A percentile compares a stretch with the other conserved stretches of the same genome.
Conservation (phyloP, 2,329 filamentous ascomycete species). For the Epichloe hybrida region DNA sequence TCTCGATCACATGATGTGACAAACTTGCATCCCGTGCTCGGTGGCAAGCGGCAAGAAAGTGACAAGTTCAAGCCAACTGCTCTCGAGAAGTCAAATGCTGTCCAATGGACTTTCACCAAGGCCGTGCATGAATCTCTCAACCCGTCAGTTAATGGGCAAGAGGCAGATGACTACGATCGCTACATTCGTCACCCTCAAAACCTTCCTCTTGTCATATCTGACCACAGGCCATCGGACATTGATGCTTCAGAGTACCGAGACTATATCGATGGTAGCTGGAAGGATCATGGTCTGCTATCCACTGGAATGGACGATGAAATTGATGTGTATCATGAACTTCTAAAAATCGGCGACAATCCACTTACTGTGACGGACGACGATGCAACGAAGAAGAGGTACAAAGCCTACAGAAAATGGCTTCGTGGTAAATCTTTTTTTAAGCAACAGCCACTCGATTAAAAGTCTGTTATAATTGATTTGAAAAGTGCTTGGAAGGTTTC, state of each 20-base stretch:
- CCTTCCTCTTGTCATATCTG: constrained; percentile 68
- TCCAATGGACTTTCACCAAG: constrained; percentile 80
- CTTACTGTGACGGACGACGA: constrained; percentile 83
- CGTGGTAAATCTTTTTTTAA: constrained; percentile 93
- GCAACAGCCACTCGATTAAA: constrained; percentile 55
- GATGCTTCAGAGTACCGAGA: constrained; percentile 60
- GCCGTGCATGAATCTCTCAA: constrained; percentile 77
- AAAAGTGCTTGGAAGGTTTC: neutral
- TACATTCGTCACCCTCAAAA: constrained; percentile 86
- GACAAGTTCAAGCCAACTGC: constrained; percentile 40
- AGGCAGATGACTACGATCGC: constrained; percentile 73
- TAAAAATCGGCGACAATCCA: constrained; percentile 67
- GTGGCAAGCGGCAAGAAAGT: constrained; percentile 1
- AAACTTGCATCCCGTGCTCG: neutral
- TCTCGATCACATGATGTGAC: constrained; percentile 5
- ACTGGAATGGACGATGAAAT: constrained; percentile 33
- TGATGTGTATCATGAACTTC: constrained; percentile 58
- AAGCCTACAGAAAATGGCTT: constrained; percentile 91
- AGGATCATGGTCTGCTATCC: constrained; percentile 42
- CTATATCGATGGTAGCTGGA: constrained; percentile 59
- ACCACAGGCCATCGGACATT: constrained; percentile 46
- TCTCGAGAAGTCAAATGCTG: constrained; percentile 65
- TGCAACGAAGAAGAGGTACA: constrained; percentile 83
- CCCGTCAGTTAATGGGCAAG: constrained; percentile 61
- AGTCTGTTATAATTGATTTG: neutral